phyloP scores from a whole-genome alignment of 257 asterid genomes.

The Solanum piurae region DNA sequence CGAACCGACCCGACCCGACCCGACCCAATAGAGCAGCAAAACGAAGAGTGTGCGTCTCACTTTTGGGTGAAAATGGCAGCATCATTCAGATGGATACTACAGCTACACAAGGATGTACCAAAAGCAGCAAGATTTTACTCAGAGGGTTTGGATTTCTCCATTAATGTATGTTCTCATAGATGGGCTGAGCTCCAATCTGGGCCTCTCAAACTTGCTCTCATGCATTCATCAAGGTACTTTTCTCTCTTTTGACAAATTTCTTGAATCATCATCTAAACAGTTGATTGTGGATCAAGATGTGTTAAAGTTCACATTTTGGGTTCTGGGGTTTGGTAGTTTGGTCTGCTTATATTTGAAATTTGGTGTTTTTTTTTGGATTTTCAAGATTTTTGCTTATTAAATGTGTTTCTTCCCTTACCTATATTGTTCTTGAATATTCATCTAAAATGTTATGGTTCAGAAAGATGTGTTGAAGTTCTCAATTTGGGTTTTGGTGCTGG shows the following conservation, averaged over 20 bases:
- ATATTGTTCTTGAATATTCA: not conserved
- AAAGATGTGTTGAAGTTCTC: not conserved
- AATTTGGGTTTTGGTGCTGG: not conserved
- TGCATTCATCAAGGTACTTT: conserved; percentile 52
- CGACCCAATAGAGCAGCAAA: not conserved
- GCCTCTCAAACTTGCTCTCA: conserved; percentile 75
- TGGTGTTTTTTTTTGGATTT: not conserved
- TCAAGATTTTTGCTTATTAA: not conserved
- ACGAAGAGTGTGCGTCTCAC: not conserved
- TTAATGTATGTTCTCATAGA: conserved; percentile 71
- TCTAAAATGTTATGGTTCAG: not conserved
- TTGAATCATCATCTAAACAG: not conserved
- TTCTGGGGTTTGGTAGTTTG: not conserved
- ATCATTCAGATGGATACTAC: conserved; percentile 68
- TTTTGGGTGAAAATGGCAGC: conserved; percentile 36
- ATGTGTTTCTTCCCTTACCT: not conserved
- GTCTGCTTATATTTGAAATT: not conserved
- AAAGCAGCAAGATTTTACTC: conserved; percentile 84
- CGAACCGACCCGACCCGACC: not conserved
- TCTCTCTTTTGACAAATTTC: not conserved
- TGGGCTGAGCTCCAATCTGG: conserved; percentile 96
- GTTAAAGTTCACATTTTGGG: not conserved
- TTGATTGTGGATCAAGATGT: not conserved
- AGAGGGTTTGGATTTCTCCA: conserved; percentile 69
- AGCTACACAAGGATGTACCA: conserved; percentile 85